Conservation (phyloP, 495 filamentous ascomycete species). For the Aspergillus avenaceus region DNA sequence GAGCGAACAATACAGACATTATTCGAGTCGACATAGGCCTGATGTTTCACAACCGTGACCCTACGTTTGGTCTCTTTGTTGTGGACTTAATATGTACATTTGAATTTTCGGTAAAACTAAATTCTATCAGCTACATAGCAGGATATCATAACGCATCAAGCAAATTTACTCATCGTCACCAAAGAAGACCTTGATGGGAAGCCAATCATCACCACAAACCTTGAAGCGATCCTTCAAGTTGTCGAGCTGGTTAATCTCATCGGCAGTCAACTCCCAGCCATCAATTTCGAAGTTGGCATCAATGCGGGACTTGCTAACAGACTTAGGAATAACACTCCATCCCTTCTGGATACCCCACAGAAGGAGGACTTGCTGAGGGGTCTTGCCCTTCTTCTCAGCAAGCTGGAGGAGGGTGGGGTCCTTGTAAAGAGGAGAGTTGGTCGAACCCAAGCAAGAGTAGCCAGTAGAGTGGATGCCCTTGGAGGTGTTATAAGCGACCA, state of each 20-base stretch:
- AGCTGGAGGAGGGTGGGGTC: constrained; percentile 56
- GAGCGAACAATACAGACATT: no score
- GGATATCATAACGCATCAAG: constrained; percentile 10
- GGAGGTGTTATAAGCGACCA: constrained; percentile 64
- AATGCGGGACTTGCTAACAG: constrained; percentile 58
- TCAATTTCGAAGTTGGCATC: constrained; percentile 62
- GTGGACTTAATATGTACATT: not conserved
- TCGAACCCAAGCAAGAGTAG: constrained; percentile 66
- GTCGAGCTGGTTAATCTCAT: constrained; percentile 60
- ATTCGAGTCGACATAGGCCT: no score
- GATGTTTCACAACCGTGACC: no score
- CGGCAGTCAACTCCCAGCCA: constrained; percentile 60
- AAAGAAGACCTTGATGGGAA: constrained; percentile 81
- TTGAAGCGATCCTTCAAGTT: constrained; percentile 66
- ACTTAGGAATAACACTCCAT: constrained; percentile 72
- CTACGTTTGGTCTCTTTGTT: not conserved
- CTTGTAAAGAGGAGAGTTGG: constrained; percentile 50
- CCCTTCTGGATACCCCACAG: constrained; percentile 68
- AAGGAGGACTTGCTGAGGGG: constrained; percentile 63
- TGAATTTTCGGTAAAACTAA: constrained; percentile 1
- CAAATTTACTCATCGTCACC: constrained; percentile 72
- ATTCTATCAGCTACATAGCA: constrained; percentile 11
- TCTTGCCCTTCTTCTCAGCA: constrained; percentile 62
- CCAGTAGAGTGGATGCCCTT: constrained; percentile 67
- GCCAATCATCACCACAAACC: constrained; percentile 65